phyloP scores from a whole-genome alignment of 2,329 filamentous ascomycete species.

The Botrytis elliptica region DNA sequence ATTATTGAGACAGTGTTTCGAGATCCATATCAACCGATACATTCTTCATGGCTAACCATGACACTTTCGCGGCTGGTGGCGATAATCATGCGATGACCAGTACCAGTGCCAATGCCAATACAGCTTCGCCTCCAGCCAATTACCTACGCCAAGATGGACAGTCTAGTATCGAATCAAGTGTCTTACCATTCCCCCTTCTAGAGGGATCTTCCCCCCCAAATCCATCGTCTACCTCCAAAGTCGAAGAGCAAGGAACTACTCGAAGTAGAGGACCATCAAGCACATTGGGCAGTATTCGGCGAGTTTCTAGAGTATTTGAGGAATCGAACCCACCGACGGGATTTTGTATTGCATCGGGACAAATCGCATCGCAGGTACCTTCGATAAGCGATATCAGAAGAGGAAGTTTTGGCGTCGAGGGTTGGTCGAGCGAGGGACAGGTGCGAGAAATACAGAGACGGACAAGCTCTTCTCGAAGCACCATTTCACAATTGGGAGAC shows the following conservation, averaged over 20 bases:
- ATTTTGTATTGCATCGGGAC: slow-evolving; percentile 49
- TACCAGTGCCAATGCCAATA: slow-evolving; percentile 6
- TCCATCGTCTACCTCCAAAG: not conserved
- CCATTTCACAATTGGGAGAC: slow-evolving; percentile 28
- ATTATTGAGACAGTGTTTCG: not conserved
- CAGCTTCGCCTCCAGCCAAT: not conserved
- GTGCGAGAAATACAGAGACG: slow-evolving; percentile 36
- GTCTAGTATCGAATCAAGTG: slow-evolving; percentile 20
- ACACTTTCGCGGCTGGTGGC: not conserved
- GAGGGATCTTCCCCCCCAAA: slow-evolving; percentile 10
- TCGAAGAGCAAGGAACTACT: slow-evolving; percentile 23
- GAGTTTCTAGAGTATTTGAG: slow-evolving; percentile 42
- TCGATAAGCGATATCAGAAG: slow-evolving; percentile 36
- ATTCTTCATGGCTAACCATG: slow-evolving; percentile 2
- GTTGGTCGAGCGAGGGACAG: slow-evolving; percentile 38
- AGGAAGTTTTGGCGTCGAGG: slow-evolving; percentile 37
- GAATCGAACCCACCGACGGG: slow-evolving; percentile 49
- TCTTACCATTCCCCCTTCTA: slow-evolving; percentile 27
- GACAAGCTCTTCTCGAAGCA: slow-evolving; percentile 28
- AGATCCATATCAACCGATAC: not conserved
- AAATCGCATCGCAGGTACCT: slow-evolving; percentile 42
- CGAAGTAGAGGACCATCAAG: slow-evolving; percentile 27
- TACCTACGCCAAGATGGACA: slow-evolving; percentile 2
- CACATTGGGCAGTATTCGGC: slow-evolving; percentile 33
- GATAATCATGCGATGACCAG: not conserved